A percentile compares a stretch with the other conserved stretches of the same genome.
phyloP scores from a whole-genome alignment of 495 filamentous ascomycete genomes.

The Eremomyces bilateralis region DNA sequence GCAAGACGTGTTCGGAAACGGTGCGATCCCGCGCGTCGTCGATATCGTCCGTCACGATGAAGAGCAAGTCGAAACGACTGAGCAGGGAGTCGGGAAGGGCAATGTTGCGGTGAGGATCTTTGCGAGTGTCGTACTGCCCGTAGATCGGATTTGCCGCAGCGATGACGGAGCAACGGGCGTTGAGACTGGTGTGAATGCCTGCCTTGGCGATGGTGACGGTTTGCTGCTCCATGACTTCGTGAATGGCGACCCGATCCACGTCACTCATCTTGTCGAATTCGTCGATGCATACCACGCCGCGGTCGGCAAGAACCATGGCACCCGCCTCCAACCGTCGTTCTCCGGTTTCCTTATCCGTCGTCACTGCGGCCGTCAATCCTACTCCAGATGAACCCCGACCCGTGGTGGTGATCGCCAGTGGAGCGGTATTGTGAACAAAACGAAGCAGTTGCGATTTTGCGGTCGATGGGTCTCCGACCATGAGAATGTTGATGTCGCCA shows the following conservation, averaged over 20 bases:
- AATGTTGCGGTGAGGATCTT: constrained; percentile 97
- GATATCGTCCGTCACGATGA: constrained; percentile 95
- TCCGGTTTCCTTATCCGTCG: constrained; percentile 90
- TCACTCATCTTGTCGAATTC: constrained; percentile 99
- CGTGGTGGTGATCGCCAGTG: constrained; percentile 90
- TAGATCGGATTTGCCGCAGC: constrained; percentile 96
- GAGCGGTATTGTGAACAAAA: constrained; percentile 94
- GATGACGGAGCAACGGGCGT: constrained; percentile 90
- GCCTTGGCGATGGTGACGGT: constrained; percentile 98
- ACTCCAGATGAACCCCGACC: constrained; percentile 94
- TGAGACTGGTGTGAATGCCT: constrained; percentile 93
- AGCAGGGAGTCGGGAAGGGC: constrained; percentile 91
- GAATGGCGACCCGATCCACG: constrained; percentile 91
- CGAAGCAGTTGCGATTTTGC: constrained; percentile 95
- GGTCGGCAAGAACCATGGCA: constrained; percentile 95
- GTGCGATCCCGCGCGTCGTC: constrained; percentile 78
- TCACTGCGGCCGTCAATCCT: constrained; percentile 93
- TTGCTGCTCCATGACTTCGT: constrained; percentile 99
- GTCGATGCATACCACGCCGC: constrained; percentile 96
- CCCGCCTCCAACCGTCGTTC: constrained; percentile 88
- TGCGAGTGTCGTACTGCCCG: constrained; percentile 94
- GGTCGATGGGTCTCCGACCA: constrained; percentile 98
- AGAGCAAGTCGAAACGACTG: constrained; percentile 96
- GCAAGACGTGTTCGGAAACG: constrained; percentile 87
- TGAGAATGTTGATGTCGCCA: constrained; percentile 97